These are phyloP conservation scores for Macrolepiota albuminosa DNA, from an alignment of 768 basidiomycete species.

Conservation along the genomic window DNA sequence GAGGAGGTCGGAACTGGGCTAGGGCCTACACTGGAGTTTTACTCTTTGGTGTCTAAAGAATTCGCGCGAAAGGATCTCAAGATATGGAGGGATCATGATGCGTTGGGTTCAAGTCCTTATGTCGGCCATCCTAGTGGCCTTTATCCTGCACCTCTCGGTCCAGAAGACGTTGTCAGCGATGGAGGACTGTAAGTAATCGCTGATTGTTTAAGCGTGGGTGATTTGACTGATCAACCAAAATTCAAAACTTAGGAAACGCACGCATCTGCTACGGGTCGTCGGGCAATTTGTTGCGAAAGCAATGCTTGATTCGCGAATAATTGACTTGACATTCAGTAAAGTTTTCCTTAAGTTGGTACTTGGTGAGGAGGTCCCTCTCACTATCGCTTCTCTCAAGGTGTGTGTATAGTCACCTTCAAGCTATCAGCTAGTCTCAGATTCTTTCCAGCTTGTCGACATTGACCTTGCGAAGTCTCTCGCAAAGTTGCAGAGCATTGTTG, in stretches of 20 bases:
- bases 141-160: conserved; percentile 80
- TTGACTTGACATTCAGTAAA: conserved; percentile 92
- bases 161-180: conserved; percentile 65
- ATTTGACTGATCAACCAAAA: neutral
- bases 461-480: conserved; percentile 82
- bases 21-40: conserved; percentile 97
- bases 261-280: conserved; percentile 82
- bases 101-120: conserved; percentile 53
- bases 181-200: conserved; percentile 61
- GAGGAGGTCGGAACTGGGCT: conserved; percentile 98
- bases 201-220: neutral
- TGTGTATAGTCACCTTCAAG: conserved; percentile 10
- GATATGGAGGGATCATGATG: conserved; percentile 88
- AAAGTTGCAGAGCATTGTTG: conserved; percentile 69
- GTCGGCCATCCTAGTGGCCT: conserved; percentile 84
- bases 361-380: conserved; percentile 80
- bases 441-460: conserved; percentile 69
- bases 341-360: conserved; percentile 90
- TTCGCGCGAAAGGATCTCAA: conserved; percentile 86
- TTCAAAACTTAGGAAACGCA: conserved; percentile 56
- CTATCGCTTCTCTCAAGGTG: conserved; percentile 80
- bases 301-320: conserved; percentile 94
- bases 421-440: conserved; percentile 6
- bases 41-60: conserved; percentile 93
- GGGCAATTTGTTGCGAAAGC: conserved; percentile 98